A percentile compares a stretch with the other conserved stretches of the same genome.
Conservation (phyloP, 192 early-diverging fungal genomes). For the Coemansia sp. region DNA sequence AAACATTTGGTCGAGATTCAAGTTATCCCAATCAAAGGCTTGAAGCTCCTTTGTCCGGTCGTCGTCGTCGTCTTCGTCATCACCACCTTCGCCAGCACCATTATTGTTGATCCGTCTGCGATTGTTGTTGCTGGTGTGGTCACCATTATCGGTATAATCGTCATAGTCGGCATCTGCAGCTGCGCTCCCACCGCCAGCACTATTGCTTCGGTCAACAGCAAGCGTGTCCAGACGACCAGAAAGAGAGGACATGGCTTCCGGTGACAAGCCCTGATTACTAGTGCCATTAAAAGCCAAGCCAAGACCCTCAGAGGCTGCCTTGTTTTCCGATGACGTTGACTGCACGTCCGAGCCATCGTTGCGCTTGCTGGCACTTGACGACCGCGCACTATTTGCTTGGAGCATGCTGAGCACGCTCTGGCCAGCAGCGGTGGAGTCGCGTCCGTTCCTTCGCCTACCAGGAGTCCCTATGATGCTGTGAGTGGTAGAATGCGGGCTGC, state of each 20-base stretch:
- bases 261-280: background rate
- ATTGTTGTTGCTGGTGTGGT: conserved; percentile 13
- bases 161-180: conserved; percentile 10
- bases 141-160: conserved; percentile 35
- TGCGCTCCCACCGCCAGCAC: conserved; percentile 2
- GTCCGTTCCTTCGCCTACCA: conserved; percentile 14
- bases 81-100: conserved; percentile 9
- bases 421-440: conserved; percentile 37
- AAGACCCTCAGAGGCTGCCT: conserved; percentile 15
- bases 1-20: conserved; percentile 91
- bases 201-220: conserved; percentile 17
- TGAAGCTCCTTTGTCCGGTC: conserved; percentile 29
- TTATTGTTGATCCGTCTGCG: conserved; percentile 10
- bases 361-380: conserved; percentile 16
- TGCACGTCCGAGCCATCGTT: background rate
- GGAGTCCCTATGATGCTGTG: conserved; percentile 36
- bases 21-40: conserved; percentile 75
- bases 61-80: conserved; percentile 31
- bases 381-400: conserved; percentile 36
- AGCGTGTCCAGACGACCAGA: conserved; percentile 24
- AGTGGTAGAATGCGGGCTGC: conserved; percentile 38
- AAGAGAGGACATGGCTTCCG: conserved; percentile 3
- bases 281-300: conserved; percentile 8
- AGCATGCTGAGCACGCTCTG: conserved; percentile 54
- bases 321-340: conserved; percentile 1